Evolutionary conservation across 106 monocot species (phyloP), one percentile per base, ranked within the genome.

Genomic region (Phalaenopsis equestris): DNA sequence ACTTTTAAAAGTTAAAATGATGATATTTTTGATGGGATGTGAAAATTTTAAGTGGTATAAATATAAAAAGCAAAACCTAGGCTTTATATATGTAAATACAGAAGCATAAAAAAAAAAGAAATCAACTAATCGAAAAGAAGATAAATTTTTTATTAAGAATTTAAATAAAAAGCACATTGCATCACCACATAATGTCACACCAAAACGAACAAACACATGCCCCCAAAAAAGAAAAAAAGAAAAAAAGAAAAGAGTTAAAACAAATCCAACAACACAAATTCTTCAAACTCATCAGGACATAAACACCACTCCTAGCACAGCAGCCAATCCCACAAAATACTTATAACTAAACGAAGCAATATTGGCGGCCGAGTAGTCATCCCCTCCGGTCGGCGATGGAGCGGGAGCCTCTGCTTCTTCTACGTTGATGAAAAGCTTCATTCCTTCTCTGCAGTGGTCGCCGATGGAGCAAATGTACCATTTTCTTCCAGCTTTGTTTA

Each of bases 401-500:
- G 70, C 36, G 3, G 70, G 70, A 39, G 70, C 70, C 23, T 39
- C 70, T 0, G 38, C 15, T 12, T 36, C 11, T 0, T 19, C 70
- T 2, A 70, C 70, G 37, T 38, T 11, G 70, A 70, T 70, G 2
- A 38, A 14, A 14, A 70, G 70, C 70, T 70, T 70, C 36, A 70
- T 36, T 39, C 70, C 70, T 15, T 15, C 1, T 3, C 12, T 19
- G 14, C 70, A 70, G 70, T 70, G 70, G 36, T 70, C 23, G 36
- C 70, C 39, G 3, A 38, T 11, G 23, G 70, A 12, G 38, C 70
- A 70, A 3, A 70, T 39, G 70, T 70, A 70, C 70, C 70, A 70
- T 70, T 70, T 70, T 39, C 38, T 70, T 70, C 70, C 70, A 5
- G 83, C 72, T 17, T 41, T 56, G 6, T 55, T 19, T 8, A 83